Conservation (phyloP, 352 stramenopile species). For the Aphanomyces invadans region DNA sequence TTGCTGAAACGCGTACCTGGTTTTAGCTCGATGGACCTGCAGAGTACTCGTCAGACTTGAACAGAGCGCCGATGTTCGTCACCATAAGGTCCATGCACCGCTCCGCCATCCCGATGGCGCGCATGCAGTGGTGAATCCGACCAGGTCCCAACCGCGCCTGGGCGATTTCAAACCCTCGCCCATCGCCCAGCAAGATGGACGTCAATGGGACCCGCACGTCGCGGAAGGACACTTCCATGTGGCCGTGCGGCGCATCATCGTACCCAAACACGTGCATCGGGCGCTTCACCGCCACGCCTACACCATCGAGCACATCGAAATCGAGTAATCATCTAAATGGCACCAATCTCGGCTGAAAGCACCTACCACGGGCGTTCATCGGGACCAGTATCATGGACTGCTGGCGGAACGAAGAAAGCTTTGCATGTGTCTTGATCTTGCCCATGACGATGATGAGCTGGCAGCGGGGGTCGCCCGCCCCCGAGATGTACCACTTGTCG, state of each 20-base stretch:
- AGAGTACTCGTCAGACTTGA: neutral
- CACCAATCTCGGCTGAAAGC: too few species aligned
- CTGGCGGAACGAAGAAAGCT: conserved; percentile 45
- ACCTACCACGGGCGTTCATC: conserved; percentile 28
- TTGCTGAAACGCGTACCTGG: conserved; percentile 26
- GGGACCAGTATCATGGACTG: conserved; percentile 79
- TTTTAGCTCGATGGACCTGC: conserved; percentile 32
- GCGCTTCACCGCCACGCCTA: conserved; percentile 33
- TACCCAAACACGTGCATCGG: conserved; percentile 93
- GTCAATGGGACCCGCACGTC: conserved; percentile 34
- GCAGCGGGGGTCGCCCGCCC: conserved; percentile 93
- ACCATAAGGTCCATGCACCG: conserved; percentile 78
- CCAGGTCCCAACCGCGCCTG: conserved; percentile 79
- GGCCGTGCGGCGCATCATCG: conserved; percentile 91
- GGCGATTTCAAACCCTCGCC: conserved; percentile 83
- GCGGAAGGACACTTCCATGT: conserved; percentile 71
- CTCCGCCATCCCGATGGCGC: conserved; percentile 87
- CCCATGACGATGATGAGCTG: conserved; percentile 84
- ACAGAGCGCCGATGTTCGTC: neutral
- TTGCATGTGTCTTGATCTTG: conserved; percentile 38
- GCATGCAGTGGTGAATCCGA: conserved; percentile 98
- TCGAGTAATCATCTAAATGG: too few species aligned
- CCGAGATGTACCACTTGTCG: conserved; percentile 95
- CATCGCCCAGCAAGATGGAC: conserved; percentile 64
- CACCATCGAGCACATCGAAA: neutral